Conservation (phyloP, 2,329 filamentous ascomycete species). For the Scedosporium boydii region DNA sequence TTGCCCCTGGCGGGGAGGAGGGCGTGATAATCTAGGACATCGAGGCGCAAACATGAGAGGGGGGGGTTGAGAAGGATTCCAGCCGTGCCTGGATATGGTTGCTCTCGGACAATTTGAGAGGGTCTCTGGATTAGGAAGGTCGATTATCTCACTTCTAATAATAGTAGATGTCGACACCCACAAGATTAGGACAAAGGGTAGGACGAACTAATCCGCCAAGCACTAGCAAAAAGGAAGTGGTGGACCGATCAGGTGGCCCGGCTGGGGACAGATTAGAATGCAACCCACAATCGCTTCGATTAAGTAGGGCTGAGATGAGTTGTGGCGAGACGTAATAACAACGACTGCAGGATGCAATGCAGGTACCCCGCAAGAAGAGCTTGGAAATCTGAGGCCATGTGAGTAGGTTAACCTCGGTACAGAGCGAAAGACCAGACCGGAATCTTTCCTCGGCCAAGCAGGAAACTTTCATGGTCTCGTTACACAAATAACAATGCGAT, state of each 20-base stretch:
- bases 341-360: not conserved
- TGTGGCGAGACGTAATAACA: not conserved
- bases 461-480: not conserved
- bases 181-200: not conserved
- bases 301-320: constrained; percentile 1
- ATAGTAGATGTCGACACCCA: not conserved
- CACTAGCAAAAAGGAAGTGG: not conserved
- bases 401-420: not conserved
- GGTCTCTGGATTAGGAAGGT: not conserved
- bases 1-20: not conserved
- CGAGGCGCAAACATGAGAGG: not conserved
- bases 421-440: not conserved
- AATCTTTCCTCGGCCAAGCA: not conserved
- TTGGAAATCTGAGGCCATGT: not conserved
- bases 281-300: not conserved
- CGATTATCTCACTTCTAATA: not conserved
- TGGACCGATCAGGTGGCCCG: not conserved
- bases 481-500: not conserved
- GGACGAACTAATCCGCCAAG: not conserved
- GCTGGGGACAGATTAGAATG: not conserved
- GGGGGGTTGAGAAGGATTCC: not conserved
- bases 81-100: not conserved
- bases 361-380: not conserved
- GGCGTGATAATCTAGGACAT: not conserved
- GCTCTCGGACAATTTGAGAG: not conserved